phyloP scores from a whole-genome alignment of 2,329 filamentous ascomycete species.

The Penicillium aurantiogriseum region DNA sequence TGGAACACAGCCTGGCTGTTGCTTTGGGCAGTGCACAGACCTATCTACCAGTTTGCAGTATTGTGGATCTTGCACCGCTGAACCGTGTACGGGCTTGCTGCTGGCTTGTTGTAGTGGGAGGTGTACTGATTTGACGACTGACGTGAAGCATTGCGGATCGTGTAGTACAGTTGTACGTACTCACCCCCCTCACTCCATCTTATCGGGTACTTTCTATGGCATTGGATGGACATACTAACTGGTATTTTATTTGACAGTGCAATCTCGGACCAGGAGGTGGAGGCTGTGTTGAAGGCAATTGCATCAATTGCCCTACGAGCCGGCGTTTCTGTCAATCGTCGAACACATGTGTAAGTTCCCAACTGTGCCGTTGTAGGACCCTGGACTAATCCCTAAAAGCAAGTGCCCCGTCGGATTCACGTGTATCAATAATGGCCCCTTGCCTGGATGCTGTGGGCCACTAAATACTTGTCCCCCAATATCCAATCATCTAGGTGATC shows the following conservation, averaged over 20 bases:
- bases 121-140: constrained; percentile 14
- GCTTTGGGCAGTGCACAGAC: constrained; percentile 6
- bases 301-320: constrained; percentile 8
- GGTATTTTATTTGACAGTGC: constrained; percentile 6
- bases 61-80: constrained; percentile 13
- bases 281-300: constrained; percentile 12
- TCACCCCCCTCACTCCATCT: not conserved
- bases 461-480: constrained; percentile 14
- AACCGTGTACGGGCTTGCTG: constrained; percentile 7
- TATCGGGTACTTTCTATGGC: not conserved
- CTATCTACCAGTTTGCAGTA: constrained; percentile 9
- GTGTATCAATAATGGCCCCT: constrained; percentile 14
- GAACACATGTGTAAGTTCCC: constrained; percentile 18
- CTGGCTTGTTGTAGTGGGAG: constrained; percentile 16
- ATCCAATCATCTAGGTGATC: constrained; percentile 9
- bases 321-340: constrained; percentile 13
- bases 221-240: not conserved
- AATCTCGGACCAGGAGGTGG: constrained; percentile 13
- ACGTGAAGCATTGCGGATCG: constrained; percentile 12
- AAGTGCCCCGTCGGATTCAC: constrained; percentile 15
- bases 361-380: not conserved
- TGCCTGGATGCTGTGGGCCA: constrained; percentile 16
- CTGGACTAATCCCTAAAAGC: not conserved
- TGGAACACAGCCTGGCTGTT: constrained; percentile 6
- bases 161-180: constrained; percentile 11